Conservation (phyloP, 2,329 filamentous ascomycete species). For the Aspergillus brasiliensis region DNA sequence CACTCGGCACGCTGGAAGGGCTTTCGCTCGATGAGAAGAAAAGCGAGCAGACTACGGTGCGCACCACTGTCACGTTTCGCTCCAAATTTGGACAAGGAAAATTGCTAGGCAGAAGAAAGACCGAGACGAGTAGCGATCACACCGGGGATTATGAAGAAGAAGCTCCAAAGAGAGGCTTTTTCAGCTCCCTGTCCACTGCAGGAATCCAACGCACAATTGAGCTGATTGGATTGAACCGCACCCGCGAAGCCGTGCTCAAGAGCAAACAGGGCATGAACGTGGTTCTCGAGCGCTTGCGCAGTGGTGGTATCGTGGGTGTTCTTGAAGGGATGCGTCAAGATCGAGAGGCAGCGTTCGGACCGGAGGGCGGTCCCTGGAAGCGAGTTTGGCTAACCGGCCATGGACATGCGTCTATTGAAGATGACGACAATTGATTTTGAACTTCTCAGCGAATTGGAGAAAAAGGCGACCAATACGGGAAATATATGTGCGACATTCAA, state of each 20-base stretch:
- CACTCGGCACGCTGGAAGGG: conserved; percentile 25
- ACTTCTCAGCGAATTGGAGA: not conserved
- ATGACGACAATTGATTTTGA: conserved; percentile 30
- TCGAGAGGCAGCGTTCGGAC: conserved; percentile 47
- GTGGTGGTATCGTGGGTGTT: conserved; percentile 68
- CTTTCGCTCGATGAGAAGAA: conserved; percentile 41
- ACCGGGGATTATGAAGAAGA: conserved; percentile 52
- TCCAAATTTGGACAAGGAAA: conserved; percentile 63
- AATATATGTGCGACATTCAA: conserved; percentile 25
- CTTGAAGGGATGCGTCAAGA: conserved; percentile 70
- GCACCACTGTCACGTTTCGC: conserved; percentile 63
- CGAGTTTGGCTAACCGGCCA: conserved; percentile 43
- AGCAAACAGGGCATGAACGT: conserved; percentile 69
- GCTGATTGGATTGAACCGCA: conserved; percentile 61
- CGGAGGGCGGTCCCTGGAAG: conserved; percentile 44
- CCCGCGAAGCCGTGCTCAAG: conserved; percentile 62
- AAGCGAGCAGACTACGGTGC: conserved; percentile 57
- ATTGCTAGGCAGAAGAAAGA: conserved; percentile 47
- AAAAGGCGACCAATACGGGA: conserved; percentile 5
- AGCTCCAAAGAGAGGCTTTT: conserved; percentile 57
- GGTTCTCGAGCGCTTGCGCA: conserved; percentile 63
- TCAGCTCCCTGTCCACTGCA: conserved; percentile 61
- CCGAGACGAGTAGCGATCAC: conserved; percentile 38
- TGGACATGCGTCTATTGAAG: conserved; percentile 26
- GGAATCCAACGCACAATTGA: conserved; percentile 66